Conservation (phyloP, 805 yeast species). For the Candida maesae region DNA sequence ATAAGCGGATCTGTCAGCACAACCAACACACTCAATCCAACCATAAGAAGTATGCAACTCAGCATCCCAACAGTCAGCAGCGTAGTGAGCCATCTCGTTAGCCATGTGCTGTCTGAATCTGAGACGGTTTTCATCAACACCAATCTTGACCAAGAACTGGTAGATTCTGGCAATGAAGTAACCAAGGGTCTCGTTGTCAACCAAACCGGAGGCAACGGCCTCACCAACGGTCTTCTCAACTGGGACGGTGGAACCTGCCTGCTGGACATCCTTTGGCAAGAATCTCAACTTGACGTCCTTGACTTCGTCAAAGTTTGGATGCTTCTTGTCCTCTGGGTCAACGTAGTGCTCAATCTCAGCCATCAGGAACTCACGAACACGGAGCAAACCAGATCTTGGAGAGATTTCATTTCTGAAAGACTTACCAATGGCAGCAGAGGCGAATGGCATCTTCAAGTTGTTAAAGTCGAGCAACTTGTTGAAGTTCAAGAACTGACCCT, state of each 20-base stretch:
- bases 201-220: conserved; percentile 83
- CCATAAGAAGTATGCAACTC: conserved; percentile 95
- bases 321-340: conserved; percentile 86
- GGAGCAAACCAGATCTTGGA: conserved; percentile 94
- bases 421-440: conserved; percentile 98
- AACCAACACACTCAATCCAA: conserved; percentile 99
- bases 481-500: conserved; percentile 97
- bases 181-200: conserved; percentile 96
- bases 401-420: conserved; percentile 98
- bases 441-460: conserved; percentile 97
- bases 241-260: conserved; percentile 73
- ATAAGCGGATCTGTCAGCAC: conserved; percentile 98
- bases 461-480: conserved; percentile 89
- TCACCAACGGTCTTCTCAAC: conserved; percentile 73
- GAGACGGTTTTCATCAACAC: conserved; percentile 78
- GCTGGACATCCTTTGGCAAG: conserved; percentile 84
- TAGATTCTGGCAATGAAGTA: conserved; percentile 94
- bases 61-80: conserved; percentile 99
- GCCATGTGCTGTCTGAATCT: conserved; percentile 98
- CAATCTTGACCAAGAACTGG: conserved; percentile 78
- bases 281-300: conserved; percentile 69
- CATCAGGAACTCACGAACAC: conserved; percentile 98
- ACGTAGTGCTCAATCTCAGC: conserved; percentile 99
- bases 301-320: conserved; percentile 74
- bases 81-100: conserved; percentile 99